Evolutionary conservation across 805 yeast genomes (phyloP).

Genomic region (Sungouiella thailandica): DNA sequence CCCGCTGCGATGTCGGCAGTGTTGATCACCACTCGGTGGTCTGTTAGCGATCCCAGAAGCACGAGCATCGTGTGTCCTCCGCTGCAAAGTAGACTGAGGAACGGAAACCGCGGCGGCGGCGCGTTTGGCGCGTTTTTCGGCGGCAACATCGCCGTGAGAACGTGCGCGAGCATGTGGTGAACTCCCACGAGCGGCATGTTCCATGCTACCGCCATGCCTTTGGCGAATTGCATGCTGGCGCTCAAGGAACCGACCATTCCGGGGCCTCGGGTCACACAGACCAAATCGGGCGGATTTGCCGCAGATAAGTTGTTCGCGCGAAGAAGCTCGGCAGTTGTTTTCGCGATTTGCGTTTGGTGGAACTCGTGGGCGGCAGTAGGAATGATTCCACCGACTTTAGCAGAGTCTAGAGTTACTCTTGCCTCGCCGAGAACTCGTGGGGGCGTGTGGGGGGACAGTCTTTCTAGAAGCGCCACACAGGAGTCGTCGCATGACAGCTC

Average conservation of each 20-base stretch:
- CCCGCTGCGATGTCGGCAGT: slow-evolving; percentile 90
- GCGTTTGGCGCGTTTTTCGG: slow-evolving; percentile 6
- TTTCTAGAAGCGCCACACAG: slow-evolving; percentile 73
- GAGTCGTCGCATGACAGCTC: slow-evolving; percentile 96
- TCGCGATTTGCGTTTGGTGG: slow-evolving; percentile 59
- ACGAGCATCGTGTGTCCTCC: slow-evolving; percentile 96
- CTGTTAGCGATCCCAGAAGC: slow-evolving; percentile 48
- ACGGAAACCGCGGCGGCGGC: slow-evolving; percentile 54
- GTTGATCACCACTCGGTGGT: slow-evolving; percentile 71
- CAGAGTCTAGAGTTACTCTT: slow-evolving; percentile 64
- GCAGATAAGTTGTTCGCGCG: slow-evolving; percentile 25
- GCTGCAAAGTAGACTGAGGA: slow-evolving; percentile 71
- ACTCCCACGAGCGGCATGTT: slow-evolving; percentile 78
- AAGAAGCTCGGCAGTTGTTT: slow-evolving; percentile 44
- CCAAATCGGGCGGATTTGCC: slow-evolving; percentile 53
- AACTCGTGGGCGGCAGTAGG: slow-evolving; percentile 82
- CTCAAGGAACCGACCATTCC: slow-evolving; percentile 91
- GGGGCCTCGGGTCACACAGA: slow-evolving; percentile 93
- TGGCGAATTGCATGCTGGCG: slow-evolving; percentile 78
- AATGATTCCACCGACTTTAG: slow-evolving; percentile 72
- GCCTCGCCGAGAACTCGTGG: slow-evolving; percentile 54
- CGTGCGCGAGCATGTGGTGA: slow-evolving; percentile 94
- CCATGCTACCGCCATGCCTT: slow-evolving; percentile 81
- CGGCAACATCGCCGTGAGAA: slow-evolving; percentile 46
- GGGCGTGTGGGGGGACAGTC: slow-evolving; percentile 30